Evolutionary conservation across 352 stramenopile genomes (phyloP).

Genomic region (Phytophthora ohioensis): DNA sequence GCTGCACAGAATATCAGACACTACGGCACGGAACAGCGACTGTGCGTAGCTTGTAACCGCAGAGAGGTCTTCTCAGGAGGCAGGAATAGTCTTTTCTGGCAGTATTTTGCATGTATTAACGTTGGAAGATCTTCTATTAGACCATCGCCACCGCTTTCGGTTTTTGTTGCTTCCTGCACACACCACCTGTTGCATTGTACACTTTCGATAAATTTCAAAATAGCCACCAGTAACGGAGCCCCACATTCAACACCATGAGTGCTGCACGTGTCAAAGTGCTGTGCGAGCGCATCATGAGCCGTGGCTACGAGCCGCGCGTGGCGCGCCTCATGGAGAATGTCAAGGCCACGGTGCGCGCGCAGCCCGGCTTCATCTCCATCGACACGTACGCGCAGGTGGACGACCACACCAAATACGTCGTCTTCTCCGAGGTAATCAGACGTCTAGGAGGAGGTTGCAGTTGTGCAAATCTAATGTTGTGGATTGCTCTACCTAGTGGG

Average conservation of each 20-base stretch:
- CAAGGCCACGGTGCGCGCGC: conserved; percentile 79
- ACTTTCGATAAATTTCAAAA: too few relatives aligned
- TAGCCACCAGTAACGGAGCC: neutral
- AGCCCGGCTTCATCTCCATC: conserved; percentile 80
- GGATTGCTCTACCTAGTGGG: conserved; percentile 52
- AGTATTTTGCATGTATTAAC: conserved; percentile 37
- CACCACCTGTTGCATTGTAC: neutral
- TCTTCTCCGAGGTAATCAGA: conserved; percentile 82
- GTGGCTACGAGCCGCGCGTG: conserved; percentile 86
- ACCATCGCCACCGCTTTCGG: neutral
- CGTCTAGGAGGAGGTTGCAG: neutral
- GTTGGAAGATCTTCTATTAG: conserved; percentile 24
- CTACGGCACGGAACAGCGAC: neutral
- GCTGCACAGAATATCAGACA: conserved; percentile 4
- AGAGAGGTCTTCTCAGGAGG: neutral
- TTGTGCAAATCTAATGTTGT: conserved; percentile 1
- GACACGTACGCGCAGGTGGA: conserved; percentile 82
- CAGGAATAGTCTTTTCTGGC: conserved; percentile 25
- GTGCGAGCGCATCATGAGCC: conserved; percentile 90
- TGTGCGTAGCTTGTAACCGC: neutral
- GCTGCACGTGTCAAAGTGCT: conserved; percentile 69
- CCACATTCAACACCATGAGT: conserved; percentile 36
- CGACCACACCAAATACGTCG: conserved; percentile 89
- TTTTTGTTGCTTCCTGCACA: neutral
- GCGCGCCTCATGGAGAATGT: conserved; percentile 88